These are phyloP conservation scores for Russula dissimulans DNA, from an alignment of 768 basidiomycete genomes.

Conservation along the genomic window DNA sequence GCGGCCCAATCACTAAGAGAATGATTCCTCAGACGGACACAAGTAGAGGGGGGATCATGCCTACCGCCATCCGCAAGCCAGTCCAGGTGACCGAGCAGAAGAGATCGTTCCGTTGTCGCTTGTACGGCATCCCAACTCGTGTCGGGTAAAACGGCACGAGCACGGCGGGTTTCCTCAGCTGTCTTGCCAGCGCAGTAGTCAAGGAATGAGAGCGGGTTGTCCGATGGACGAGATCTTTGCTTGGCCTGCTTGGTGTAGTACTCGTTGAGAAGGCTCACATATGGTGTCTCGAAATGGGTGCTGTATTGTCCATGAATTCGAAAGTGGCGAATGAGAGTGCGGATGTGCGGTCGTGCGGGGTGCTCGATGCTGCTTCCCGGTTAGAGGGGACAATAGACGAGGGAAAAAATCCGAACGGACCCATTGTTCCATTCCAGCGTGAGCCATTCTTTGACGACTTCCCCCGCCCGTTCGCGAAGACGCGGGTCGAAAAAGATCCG, in stretches of 20 bases:
- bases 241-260: slow-evolving; percentile 50
- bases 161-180: slow-evolving; percentile 49
- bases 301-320: slow-evolving; percentile 47
- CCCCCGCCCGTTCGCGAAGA: neutral
- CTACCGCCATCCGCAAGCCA: slow-evolving; percentile 38
- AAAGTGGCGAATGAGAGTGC: slow-evolving; percentile 47
- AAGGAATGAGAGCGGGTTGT: slow-evolving; percentile 47
- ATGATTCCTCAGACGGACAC: neutral
- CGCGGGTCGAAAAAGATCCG: slow-evolving; percentile 9
- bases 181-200: slow-evolving; percentile 36
- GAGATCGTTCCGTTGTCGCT: slow-evolving; percentile 43
- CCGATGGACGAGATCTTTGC: slow-evolving; percentile 28
- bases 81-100: slow-evolving; percentile 36
- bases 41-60: neutral
- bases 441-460: slow-evolving; percentile 15
- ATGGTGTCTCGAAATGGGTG: slow-evolving; percentile 45
- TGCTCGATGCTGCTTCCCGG: slow-evolving; percentile 29
- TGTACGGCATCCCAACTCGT: slow-evolving; percentile 42
- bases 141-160: slow-evolving; percentile 40
- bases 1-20: slow-evolving; percentile 41
- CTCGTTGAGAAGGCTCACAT: slow-evolving; percentile 39
- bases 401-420: slow-evolving; percentile 4
- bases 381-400: neutral
- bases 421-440: slow-evolving; percentile 12
- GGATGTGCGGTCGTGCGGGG: slow-evolving; percentile 34